These are phyloP conservation scores for Populus simonii DNA, from an alignment of 345 rosid genomes.

Conservation along the genomic window DNA sequence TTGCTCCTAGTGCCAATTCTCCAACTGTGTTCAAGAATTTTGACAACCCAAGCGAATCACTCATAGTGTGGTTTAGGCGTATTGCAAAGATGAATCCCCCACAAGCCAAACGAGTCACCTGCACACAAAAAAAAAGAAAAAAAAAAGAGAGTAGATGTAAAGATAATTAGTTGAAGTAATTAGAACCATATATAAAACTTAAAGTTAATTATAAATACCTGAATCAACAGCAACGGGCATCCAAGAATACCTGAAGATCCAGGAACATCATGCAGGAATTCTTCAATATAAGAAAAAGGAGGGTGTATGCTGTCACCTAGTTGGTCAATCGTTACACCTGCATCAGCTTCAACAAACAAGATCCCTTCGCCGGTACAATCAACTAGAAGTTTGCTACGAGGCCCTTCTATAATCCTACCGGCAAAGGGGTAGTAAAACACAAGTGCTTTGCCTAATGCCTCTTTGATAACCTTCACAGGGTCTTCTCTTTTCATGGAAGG, in stretches of 20 bases:
- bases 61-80: conserved; percentile 3
- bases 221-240: conserved; percentile 13
- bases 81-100: conserved; percentile 14
- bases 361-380: conserved; percentile 27
- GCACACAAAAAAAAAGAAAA: too few relatives aligned
- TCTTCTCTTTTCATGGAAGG: conserved; percentile 20
- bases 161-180: too few relatives aligned
- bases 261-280: conserved; percentile 19
- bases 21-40: neutral
- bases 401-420: conserved; percentile 16
- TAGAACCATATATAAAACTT: neutral
- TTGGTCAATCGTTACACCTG: neutral
- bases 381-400: conserved; percentile 17
- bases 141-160: too few relatives aligned
- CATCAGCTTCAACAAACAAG: conserved; percentile 24
- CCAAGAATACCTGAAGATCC: conserved; percentile 5
- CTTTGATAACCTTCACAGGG: conserved; percentile 12
- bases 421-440: conserved; percentile 27
- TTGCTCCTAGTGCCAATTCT: neutral
- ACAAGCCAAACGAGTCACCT: conserved; percentile 25
- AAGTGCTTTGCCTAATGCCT: conserved; percentile 8
- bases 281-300: conserved; percentile 16
- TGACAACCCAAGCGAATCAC: neutral
- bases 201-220: conserved; percentile 8
- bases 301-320: conserved; percentile 12